phyloP scores from a whole-genome alignment of 2,329 filamentous ascomycete species.

The Diaporthe eres region DNA sequence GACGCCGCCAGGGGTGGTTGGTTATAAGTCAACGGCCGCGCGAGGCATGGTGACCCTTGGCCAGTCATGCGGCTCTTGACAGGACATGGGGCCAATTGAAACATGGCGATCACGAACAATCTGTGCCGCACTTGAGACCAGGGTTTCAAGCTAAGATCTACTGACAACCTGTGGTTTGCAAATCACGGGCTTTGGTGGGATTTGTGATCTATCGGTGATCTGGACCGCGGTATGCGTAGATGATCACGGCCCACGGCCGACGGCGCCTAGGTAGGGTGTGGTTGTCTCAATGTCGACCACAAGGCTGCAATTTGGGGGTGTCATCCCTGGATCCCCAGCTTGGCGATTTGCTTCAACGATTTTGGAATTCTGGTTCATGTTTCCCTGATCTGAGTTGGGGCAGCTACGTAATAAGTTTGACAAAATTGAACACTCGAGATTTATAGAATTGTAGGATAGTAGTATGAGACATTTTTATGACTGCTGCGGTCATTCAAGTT shows the following conservation, averaged over 20 bases:
- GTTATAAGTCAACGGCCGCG: slow-evolving; percentile 6
- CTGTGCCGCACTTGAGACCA: slow-evolving; percentile 19
- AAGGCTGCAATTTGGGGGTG: not conserved
- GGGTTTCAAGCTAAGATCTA: slow-evolving; percentile 34
- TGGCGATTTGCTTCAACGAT: not conserved
- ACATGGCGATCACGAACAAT: slow-evolving; percentile 23
- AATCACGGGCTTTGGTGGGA: not conserved
- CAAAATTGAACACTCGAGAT: not conserved
- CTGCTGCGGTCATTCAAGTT: not conserved
- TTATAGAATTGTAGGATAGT: not conserved
- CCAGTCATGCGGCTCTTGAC: slow-evolving; percentile 24
- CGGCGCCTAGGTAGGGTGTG: not conserved
- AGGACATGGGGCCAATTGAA: slow-evolving; percentile 15
- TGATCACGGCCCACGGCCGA: not conserved
- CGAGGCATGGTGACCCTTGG: slow-evolving; percentile 12
- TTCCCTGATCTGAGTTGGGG: not conserved
- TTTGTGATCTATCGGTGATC: not conserved
- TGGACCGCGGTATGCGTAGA: not conserved
- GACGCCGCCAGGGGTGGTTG: not conserved
- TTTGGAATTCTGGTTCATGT: not conserved
- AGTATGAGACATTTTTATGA: too few species aligned
- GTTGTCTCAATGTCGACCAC: not conserved
- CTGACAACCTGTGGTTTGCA: not conserved
- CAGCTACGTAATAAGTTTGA: not conserved
- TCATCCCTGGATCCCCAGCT: not conserved